These are phyloP conservation scores for Physaria fendleri DNA, from an alignment of 345 rosid species.

Conservation along the genomic window DNA sequence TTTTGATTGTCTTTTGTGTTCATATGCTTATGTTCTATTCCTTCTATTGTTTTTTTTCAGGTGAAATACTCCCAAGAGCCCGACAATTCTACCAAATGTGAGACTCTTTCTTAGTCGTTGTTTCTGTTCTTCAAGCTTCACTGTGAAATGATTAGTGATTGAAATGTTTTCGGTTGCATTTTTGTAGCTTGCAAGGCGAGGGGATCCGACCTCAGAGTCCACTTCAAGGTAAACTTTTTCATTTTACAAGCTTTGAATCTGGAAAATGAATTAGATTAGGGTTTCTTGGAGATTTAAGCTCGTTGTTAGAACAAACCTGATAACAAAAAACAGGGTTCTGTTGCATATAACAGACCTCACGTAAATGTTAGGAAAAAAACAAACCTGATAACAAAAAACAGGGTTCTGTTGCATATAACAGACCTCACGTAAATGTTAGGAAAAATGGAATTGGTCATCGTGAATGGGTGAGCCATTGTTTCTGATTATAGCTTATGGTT, in stretches of 20 bases:
- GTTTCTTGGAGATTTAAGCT: background rate
- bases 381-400: constrained; percentile 60
- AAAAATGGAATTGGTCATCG: constrained; percentile 42
- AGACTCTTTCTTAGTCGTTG: background rate
- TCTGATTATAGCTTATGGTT: constrained; percentile 40
- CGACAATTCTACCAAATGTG: constrained; percentile 83
- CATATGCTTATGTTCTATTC: background rate
- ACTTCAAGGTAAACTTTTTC: constrained; percentile 71
- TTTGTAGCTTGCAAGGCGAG: constrained; percentile 95
- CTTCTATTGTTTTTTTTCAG: constrained; percentile 23
- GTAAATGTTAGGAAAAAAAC: constrained; percentile 36
- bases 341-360: constrained; percentile 45
- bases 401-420: constrained; percentile 44
- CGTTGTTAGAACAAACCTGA: constrained; percentile 34
- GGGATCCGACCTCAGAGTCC: constrained; percentile 88
- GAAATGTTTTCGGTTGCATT: background rate
- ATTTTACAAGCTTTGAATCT: background rate
- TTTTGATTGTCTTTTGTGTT: background rate
- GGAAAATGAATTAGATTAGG: background rate
- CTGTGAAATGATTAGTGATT: background rate
- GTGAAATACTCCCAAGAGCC: constrained; percentile 97
- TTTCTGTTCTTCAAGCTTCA: background rate
- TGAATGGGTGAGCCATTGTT: constrained; percentile 61
- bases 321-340: constrained; percentile 57
- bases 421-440: constrained; percentile 56